Evolutionary conservation across 805 yeast species (phyloP), one percentile per base, ranked within the genome.

Genomic region (Saturnispora sanitii): DNA sequence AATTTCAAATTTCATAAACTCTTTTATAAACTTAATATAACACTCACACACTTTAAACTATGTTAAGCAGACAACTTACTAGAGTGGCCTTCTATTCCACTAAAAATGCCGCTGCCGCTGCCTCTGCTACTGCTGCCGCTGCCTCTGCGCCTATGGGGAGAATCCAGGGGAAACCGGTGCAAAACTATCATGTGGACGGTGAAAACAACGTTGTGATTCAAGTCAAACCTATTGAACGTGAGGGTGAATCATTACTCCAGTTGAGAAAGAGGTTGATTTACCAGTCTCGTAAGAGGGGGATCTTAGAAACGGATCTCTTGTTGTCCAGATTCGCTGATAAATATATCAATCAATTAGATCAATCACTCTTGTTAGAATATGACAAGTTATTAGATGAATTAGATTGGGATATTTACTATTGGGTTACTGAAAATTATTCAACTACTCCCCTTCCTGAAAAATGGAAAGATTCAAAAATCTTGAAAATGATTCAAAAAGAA

Each of bases 381-480:
- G 96, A 90, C 55, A 57, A 69, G 43, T 62, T 92, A 43, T 69
- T 92, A 56, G 94, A 92, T 60, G 94, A 90, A 61, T 75, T 90
- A n/a, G 98, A 92, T 61, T 92, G 98, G 98, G 98, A 92, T 61
- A 88, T 92, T 45, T 92, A 85, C 61, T 92, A 92, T 65, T 90
- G 98, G 98, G 95, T 94, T 20, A 86, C 96, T 2, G 75, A 74
- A 49, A 85, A 88, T 58, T 83, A 65, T 53, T 77, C 75, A 27
- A 77, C 83, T 16, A 83, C 88, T 35, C 94, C 95, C 12, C 68
- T 90, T 48, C 96, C 97, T 13, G 86, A 82, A 31, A 73, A 74
- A 55, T 92, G 95, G 95, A 69, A 77, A 56, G 56, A 80, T 44
- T 75, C 83, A 11, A 64, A 71, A 50, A 66, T 90, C 30, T 68